Conservation (phyloP, 371 early-diverging fungal species). For the Rhizopus delemar region DNA sequence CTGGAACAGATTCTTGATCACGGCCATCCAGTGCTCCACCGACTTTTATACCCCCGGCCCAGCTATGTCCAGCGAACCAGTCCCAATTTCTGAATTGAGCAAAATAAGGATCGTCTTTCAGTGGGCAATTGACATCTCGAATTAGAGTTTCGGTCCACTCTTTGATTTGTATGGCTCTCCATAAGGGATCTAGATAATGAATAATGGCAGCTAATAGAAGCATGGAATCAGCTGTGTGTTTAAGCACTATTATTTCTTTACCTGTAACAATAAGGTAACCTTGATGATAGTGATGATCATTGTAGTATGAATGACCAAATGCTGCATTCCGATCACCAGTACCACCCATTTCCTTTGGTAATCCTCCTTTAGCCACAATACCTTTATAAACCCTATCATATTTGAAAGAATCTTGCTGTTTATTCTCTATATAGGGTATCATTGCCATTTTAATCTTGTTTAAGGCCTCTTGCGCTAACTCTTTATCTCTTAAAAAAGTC, state of each 20-base stretch:
- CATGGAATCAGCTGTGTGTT: neutral
- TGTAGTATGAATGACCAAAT: conserved; percentile 56
- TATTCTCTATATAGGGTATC: conserved; percentile 59
- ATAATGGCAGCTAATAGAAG: conserved; percentile 59
- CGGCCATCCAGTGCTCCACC: conserved; percentile 68
- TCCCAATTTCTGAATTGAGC: conserved; percentile 72
- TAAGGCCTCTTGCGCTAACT: conserved; percentile 40
- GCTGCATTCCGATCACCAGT: conserved; percentile 41
- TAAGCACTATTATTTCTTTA: conserved; percentile 8
- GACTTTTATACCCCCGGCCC: conserved; percentile 74
- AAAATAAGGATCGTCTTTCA: conserved; percentile 54
- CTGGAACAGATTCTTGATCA: conserved; percentile 78
- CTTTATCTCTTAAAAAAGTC: conserved; percentile 46
- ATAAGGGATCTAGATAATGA: conserved; percentile 60
- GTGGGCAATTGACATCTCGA: conserved; percentile 71
- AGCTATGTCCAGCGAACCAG: conserved; percentile 79
- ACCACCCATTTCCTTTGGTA: conserved; percentile 44
- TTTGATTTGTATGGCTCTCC: conserved; percentile 45
- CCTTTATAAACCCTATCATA: conserved; percentile 73
- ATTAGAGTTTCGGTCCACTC: conserved; percentile 50
- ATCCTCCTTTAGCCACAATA: conserved; percentile 55
- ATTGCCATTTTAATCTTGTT: conserved; percentile 50
- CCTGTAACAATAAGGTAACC: conserved; percentile 64
- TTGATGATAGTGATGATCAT: conserved; percentile 83
- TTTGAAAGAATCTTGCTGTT: conserved; percentile 54